phyloP scores from a whole-genome alignment of 1,284 basidiomycete genomes.

The Paramarasmius palmivorus region DNA sequence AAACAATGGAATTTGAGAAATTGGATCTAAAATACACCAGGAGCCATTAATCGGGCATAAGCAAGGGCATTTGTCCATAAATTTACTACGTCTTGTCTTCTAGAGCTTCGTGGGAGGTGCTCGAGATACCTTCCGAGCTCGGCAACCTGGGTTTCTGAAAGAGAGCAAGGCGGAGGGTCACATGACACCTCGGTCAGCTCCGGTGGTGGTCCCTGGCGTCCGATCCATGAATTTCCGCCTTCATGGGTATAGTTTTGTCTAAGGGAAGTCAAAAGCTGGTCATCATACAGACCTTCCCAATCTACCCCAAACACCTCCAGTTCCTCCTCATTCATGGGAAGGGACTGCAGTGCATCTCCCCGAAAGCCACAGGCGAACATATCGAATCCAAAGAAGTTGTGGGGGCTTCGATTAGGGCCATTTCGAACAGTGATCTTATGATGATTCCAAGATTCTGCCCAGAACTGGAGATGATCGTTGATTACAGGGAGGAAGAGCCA shows the following conservation, averaged over 20 bases:
- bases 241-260: not conserved
- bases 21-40: too few relatives aligned
- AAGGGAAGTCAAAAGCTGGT: not conserved
- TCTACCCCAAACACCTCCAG: conserved; percentile 25
- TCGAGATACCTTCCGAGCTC: too few relatives aligned
- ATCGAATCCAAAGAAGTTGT: conserved; percentile 25
- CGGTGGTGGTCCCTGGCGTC: not conserved
- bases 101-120: too few relatives aligned
- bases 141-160: not conserved
- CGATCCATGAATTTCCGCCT: not conserved
- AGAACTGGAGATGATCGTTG: conserved; percentile 23
- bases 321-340: conserved; percentile 5
- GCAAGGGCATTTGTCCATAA: too few relatives aligned
- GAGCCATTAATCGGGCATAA: too few relatives aligned
- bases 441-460: conserved; percentile 25
- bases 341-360: conserved; percentile 13
- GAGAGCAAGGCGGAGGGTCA: not conserved
- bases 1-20: too few relatives aligned
- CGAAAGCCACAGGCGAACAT: conserved; percentile 23
- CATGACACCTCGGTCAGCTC: not conserved
- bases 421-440: conserved; percentile 22
- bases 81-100: too few relatives aligned
- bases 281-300: conserved; percentile 21
- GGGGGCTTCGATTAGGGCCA: conserved; percentile 19
- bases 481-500: conserved; percentile 26